Evolutionary conservation across 192 early-diverging fungal species (phyloP).

Genomic region (Neocallimastix lanati): DNA sequence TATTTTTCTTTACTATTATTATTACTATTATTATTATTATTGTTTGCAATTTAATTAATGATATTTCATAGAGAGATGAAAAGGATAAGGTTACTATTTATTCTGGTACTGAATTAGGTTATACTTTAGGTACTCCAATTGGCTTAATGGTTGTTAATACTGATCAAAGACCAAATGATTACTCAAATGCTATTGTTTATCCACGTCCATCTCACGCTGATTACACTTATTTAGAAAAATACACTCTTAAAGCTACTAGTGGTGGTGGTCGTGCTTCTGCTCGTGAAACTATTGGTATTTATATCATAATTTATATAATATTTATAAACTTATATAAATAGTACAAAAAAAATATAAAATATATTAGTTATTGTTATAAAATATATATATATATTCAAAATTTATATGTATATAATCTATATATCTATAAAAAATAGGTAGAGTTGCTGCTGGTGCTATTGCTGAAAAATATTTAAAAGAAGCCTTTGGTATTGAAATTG

Average conservation of each 20-base stretch:
- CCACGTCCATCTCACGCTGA: conserved; percentile 97
- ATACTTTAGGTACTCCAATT: conserved; percentile 87
- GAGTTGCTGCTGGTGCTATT: conserved; percentile 89
- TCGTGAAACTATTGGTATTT: conserved; percentile 86
- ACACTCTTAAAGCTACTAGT: conserved; percentile 81
- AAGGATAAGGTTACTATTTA: conserved; percentile 83
- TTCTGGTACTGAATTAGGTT: conserved; percentile 83
- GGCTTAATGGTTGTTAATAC: conserved; percentile 77
- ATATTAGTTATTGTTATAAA: neutral
- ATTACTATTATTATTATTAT: too few species aligned
- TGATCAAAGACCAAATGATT: conserved; percentile 92
- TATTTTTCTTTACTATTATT: too few species aligned
- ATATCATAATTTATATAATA: too few species aligned
- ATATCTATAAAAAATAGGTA: too few species aligned
- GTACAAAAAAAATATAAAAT: too few species aligned
- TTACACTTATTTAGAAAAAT: conserved; percentile 90
- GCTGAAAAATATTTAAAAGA: conserved; percentile 90
- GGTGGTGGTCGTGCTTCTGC: conserved; percentile 90
- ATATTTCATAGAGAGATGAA: conserved; percentile 57
- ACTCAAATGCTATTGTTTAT: conserved; percentile 85
- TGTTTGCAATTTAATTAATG: neutral
- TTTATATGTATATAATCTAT: too few species aligned
- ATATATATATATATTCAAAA: neutral
- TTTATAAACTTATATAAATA: too few species aligned
- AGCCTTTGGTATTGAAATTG: conserved; percentile 69